Base-by-base conservation (phyloP, 1,139 yeast genomes). In the Taphrina communis region DNA sequence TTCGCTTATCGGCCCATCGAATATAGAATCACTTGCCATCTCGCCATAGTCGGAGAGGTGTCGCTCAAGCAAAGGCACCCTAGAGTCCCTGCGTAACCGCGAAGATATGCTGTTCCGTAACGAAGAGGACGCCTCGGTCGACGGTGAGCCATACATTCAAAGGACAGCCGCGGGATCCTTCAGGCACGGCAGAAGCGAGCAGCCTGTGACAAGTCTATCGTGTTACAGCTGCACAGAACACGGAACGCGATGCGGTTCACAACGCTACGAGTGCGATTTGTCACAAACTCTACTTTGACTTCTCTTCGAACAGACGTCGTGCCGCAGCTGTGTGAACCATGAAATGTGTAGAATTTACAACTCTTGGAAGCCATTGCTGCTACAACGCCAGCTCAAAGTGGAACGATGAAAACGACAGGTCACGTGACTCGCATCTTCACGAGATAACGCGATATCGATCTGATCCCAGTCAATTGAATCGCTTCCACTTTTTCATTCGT, bases 1-100 rank as follows among this genome's bases (percentile, higher is more conserved):
- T 41, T 68, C 70, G 25, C 66, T 57, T 35, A 69, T 58, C 12
- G 71, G 71, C 6, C 71, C 71, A 44, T 69, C 71, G 35, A 69
- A 69, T 50, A 69, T 69, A 21, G 65, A 50, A 39, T 69, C 71
- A 39, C 65, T 68, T 19, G 70, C 68, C 71, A 69, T 69, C 35
- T 67, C 70, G 36, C 60, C 68, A 51, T 59, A 52, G 39, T 56
- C 66, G 35, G 68, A 63, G 39, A 55, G 55, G 19, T 65, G 63
- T 7, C 63, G 63, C 51, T 65, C 63, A 17, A 65, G 63, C 52
- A 65, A 52, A 31, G 68, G 68, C 35, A 57, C 63, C 41, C 63
- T 59, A 9, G 68, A 65, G 52, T 65, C 68, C 25, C 68, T 46
- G n/a, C 68, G 68, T 19, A 56, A 61, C 2, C 68, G 19, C 25